Evolutionary conservation across 2,329 filamentous ascomycete species (phyloP).

Genomic region (Cryphonectria naterciae): DNA sequence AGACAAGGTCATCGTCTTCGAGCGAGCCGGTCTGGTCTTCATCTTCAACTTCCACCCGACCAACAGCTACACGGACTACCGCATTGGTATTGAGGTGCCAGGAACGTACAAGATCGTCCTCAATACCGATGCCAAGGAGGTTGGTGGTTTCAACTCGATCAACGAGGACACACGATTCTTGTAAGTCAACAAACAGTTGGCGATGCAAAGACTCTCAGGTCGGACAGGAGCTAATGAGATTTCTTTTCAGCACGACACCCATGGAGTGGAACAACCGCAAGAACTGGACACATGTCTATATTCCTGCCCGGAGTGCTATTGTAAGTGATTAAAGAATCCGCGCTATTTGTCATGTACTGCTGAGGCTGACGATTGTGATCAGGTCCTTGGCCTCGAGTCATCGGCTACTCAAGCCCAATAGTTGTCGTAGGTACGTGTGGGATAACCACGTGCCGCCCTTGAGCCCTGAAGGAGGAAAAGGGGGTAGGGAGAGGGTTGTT

Average conservation of each 20-base stretch:
- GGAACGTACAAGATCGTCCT: constrained; percentile 89
- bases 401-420: constrained; percentile 37
- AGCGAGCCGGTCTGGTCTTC: constrained; percentile 87
- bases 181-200: constrained; percentile 11
- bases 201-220: background rate
- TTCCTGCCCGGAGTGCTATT: constrained; percentile 81
- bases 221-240: background rate
- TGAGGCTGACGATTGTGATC: constrained; percentile 30
- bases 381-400: constrained; percentile 60
- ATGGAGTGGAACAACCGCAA: constrained; percentile 86
- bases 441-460: background rate
- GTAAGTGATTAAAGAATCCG: constrained; percentile 54
- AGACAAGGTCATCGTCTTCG: constrained; percentile 96
- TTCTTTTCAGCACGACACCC: constrained; percentile 66
- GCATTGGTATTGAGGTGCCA: constrained; percentile 81
- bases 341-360: background rate
- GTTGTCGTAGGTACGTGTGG: background rate
- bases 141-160: constrained; percentile 80
- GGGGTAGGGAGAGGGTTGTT: background rate
- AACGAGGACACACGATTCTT: constrained; percentile 86
- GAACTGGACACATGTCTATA: constrained; percentile 93
- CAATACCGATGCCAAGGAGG: constrained; percentile 75
- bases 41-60: constrained; percentile 95
- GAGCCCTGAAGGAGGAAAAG: background rate
- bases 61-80: constrained; percentile 87